Conservation (phyloP, 2,329 filamentous ascomycete genomes). For the Acarospora socialis region DNA sequence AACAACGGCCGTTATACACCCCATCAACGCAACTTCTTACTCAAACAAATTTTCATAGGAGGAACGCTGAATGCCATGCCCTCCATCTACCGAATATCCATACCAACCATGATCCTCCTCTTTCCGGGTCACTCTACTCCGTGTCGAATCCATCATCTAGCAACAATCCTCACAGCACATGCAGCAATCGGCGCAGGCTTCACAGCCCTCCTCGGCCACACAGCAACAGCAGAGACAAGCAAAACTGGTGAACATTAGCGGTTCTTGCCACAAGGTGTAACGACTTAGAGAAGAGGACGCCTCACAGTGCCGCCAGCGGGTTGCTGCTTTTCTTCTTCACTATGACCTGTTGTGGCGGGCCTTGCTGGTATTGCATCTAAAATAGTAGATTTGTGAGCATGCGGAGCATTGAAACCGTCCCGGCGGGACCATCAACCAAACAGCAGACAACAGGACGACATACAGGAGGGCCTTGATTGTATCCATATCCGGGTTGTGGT, state of each 20-base stretch:
- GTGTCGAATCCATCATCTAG: slow-evolving; percentile 13
- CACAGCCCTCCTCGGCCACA: slow-evolving; percentile 48
- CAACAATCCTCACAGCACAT: slow-evolving; percentile 32
- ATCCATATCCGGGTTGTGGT: slow-evolving; percentile 13
- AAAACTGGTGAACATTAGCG: slow-evolving; percentile 24
- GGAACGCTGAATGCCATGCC: no score
- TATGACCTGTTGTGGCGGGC: slow-evolving; percentile 28
- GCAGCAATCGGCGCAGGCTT: slow-evolving; percentile 49
- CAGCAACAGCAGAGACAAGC: slow-evolving; percentile 49
- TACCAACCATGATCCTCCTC: no score
- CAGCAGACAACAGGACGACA: slow-evolving; percentile 7
- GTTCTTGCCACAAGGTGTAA: slow-evolving; percentile 8
- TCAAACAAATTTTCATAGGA: no score
- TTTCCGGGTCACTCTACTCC: no score
- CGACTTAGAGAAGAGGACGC: not conserved
- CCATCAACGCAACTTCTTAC: no score
- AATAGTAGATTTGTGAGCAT: not conserved
- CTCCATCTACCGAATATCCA: no score
- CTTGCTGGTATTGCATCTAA: slow-evolving; percentile 38
- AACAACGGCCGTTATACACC: no score
- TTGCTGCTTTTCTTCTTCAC: slow-evolving; percentile 32
- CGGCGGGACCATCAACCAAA: not conserved
- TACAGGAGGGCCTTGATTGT: slow-evolving; percentile 17
- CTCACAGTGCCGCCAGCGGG: not conserved
- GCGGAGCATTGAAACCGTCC: not conserved